Evolutionary conservation across 176 grass and related monocot genomes (phyloP), one percentile per base, ranked within the genome.

Genomic region (Cenchrus fungigraminus): DNA sequence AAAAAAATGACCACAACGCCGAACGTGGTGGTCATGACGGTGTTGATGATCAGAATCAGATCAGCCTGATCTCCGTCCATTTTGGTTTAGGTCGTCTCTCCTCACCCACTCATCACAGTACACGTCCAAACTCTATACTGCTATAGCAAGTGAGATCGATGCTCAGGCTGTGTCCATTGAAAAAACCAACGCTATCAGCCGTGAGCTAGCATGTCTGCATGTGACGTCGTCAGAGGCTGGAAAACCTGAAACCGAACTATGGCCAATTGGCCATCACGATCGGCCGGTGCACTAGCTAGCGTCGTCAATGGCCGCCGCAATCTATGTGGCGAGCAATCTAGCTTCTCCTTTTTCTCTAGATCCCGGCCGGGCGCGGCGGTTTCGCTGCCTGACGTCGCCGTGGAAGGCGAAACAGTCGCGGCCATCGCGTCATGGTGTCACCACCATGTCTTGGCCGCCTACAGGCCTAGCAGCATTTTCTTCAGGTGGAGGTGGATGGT

Each of bases 321-420:
- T 47, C 40, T 11, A 4, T 45, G 40, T 58, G 56, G 57, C 57
- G 57, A 60, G 20, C 57, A 8, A 10, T 22, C 8, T 5, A 44
- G 25, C 44, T 0, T 46, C 3, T 4, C 1, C 9, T 61, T 25
- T 61, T 61, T 20, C 57, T 3, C 57, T 3, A 25, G 2, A 20
- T n/a, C 15, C 16, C 44, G 43, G 43, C 4, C 43, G 45, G 40
- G 40, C 3, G 68, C 68, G 43, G 68, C 44, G 40, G 44, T 71
- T 47, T 47, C 5, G 60, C 60, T 28, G 60, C n/a, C 56, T 59
- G 57, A 59, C 19, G 57, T 59, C 57, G 57, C 57, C 74, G 20
- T 57, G 56, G 65, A 88, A 83, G 47, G n/a, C 10, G 8, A 22
- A 66, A 84, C 66, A 84, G 32, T 78, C 1, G 65, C 34, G 47